Evolutionary conservation across 1,139 yeast genomes (phyloP).

Genomic region (Protomyces inouyei): DNA sequence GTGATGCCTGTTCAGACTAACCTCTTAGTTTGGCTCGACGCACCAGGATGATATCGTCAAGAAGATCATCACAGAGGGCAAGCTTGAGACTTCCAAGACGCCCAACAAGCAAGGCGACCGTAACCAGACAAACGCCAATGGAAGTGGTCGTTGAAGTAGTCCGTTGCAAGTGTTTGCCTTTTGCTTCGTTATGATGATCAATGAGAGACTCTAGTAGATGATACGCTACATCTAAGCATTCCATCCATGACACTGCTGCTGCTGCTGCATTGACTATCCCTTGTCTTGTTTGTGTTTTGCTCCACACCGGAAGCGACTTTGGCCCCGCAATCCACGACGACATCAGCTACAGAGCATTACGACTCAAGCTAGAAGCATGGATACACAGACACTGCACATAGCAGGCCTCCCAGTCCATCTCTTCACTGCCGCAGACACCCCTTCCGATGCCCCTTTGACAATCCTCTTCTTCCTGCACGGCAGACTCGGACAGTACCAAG

Average conservation of each 20-base stretch:
- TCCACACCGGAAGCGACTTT: too few relatives aligned
- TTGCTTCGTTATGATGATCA: too few relatives aligned
- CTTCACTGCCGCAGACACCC: conserved; percentile 34
- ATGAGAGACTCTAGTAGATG: too few relatives aligned
- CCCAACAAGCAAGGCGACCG: conserved; percentile 16
- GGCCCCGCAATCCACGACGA: too few relatives aligned
- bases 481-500: conserved; percentile 25
- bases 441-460: conserved; percentile 6
- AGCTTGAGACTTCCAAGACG: conserved; percentile 35
- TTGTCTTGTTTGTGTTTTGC: too few relatives aligned
- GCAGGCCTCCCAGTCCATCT: conserved; percentile 36
- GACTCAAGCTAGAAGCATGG: too few relatives aligned
- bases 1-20: conserved; percentile 54
- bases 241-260: too few relatives aligned
- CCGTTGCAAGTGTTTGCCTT: too few relatives aligned
- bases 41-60: conserved; percentile 46
- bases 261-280: too few relatives aligned
- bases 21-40: conserved; percentile 57
- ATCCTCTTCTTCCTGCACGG: conserved; percentile 28
- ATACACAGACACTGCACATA: conserved; percentile 24
- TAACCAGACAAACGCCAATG: conserved; percentile 23
- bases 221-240: too few relatives aligned
- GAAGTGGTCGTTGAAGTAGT: not conserved
- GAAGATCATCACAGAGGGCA: conserved; percentile 54
- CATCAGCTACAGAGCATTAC: too few relatives aligned